Base-by-base conservation (phyloP, 371 early-diverging fungal species). In the Zopfochytrium polystomum region DNA sequence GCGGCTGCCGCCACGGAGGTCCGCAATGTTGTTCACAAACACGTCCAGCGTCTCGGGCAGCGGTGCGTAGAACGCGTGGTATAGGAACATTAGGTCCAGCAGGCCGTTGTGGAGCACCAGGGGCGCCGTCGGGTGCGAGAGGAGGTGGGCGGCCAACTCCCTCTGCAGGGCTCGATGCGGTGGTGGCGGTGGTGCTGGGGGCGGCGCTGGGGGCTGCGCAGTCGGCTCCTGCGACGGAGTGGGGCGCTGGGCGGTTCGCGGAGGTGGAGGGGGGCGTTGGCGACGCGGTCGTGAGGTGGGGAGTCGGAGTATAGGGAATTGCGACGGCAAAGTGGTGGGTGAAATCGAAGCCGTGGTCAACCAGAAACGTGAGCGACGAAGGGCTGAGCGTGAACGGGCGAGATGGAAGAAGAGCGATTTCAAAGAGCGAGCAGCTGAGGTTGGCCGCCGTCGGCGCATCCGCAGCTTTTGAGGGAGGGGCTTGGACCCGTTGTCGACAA, bases 81-180 rank as follows among this genome's bases (percentile, higher is more conserved):
- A 95, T 2, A 96, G 49, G 67, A 90, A 95, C 71, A 92, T 79
- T 18, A 95, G 66, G 65, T 96, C 97, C 31, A 92, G 77, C 23
- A 94, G 72, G 0, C 96, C 97, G 69, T 95, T 94, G 78, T 96
- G 97, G 0, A 92, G 76, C 3, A 93, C 80, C 9, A 94, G 60
- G 0, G 90, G 88, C 2, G 82, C 76, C 3, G 66, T 69, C 3
- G 72, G 67, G 0, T n/a, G n/a, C n/a, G 67, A 50, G 13, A 81
- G 57, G 2, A 85, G 68, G 4, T 74, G 70, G 30, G 66, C 54
- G 60, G 80, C 82, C 31, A 87, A 68, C 9, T 63, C 70, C 20
- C 85, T n/a, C n/a, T n/a, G 71, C 71, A 84, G 74, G 44, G 80
- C 50, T 43, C 18, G 42, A 25, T 66, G 67, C 13, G 60, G 47